Base-by-base conservation (phyloP, 495 filamentous ascomycete species). In the Aspergillus panamensis region DNA sequence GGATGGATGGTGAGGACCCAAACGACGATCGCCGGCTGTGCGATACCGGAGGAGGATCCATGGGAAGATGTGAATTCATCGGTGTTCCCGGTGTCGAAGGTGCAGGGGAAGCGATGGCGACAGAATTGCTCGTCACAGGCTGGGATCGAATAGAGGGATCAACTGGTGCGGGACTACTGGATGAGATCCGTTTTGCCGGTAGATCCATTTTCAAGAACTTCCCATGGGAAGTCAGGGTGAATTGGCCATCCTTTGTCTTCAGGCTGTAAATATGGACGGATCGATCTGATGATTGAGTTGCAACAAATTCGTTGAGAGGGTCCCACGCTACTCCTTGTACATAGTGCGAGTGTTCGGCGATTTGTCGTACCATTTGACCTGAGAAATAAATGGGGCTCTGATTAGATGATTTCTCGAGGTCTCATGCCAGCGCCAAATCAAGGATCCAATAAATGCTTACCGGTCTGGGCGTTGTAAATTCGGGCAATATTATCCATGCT, bases 301-400 rank as follows among this genome's bases (percentile, higher is more conserved):
- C 94, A 45, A 99, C 89, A 70, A 89, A 99, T 77, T 99, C 94
- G 71, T 99, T 99, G 30, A 96, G 75, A 33, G 94, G 94, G 73
- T 99, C 94, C 94, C 94, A 99, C 2, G 95, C 92, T 16, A 99
- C 94, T 35, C 94, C 94, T 75, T 99, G 94, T 17, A 99, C 94
- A 66, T 97, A 99, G 71, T 99, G 94, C 65, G 93, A 96, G 75
- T 99, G 94, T 69, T 99, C 94, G 42, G 94, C 95, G 61, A 99
- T 99, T 69, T 97, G 93, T 53, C 94, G 87, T 55, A 99, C 87
- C 65, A 92, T 86, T 76, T 87, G 85, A 30, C 94, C 92, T 96
- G 58, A 10, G 40, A 20, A 6, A 13, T 39, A 0, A n/a, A 16
- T 37, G 9, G 0, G 0, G 8, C 37, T 29, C 19, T 45, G 17